Evolutionary conservation across 225 moss, liverwort and hornwort species (phyloP).

Genomic region (Straminergon stramineum): DNA sequence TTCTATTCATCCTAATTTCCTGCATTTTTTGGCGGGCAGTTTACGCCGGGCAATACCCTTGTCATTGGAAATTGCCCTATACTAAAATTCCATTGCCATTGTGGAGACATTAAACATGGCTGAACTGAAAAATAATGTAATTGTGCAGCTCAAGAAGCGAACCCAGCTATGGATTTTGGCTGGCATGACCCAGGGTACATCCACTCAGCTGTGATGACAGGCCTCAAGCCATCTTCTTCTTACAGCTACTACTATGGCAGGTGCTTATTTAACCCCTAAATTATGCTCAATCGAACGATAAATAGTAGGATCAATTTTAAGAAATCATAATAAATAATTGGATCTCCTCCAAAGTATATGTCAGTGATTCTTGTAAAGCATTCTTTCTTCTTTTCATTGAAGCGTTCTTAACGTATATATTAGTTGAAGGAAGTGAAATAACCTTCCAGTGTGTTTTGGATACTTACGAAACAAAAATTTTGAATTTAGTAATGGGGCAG

Average conservation of each 20-base stretch:
- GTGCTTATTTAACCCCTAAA: not conserved
- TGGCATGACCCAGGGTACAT: slow-evolving; percentile 67
- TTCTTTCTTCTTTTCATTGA: not conserved
- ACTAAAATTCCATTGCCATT: not conserved
- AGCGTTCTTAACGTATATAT: not conserved
- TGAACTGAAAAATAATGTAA: not conserved
- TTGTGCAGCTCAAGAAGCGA: slow-evolving; percentile 5
- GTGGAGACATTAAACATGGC: not conserved
- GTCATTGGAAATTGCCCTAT: too few species aligned
- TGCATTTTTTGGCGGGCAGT: too few species aligned
- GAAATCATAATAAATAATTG: too few species aligned
- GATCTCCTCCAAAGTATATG: too few species aligned
- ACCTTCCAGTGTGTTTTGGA: not conserved
- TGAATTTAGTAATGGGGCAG: slow-evolving; percentile 7
- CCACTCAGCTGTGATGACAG: slow-evolving; percentile 49
- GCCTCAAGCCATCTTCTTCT: slow-evolving; percentile 25
- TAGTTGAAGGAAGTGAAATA: too few species aligned
- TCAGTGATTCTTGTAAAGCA: not conserved
- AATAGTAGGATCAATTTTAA: not conserved
- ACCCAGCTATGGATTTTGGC: slow-evolving; percentile 44
- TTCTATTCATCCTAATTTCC: too few species aligned
- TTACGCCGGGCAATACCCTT: too few species aligned
- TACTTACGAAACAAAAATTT: not conserved
- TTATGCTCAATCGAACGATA: not conserved
- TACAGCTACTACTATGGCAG: slow-evolving; percentile 49